phyloP scores from a whole-genome alignment of 805 yeast genomes.

The Saccharomycopsis malanga region DNA sequence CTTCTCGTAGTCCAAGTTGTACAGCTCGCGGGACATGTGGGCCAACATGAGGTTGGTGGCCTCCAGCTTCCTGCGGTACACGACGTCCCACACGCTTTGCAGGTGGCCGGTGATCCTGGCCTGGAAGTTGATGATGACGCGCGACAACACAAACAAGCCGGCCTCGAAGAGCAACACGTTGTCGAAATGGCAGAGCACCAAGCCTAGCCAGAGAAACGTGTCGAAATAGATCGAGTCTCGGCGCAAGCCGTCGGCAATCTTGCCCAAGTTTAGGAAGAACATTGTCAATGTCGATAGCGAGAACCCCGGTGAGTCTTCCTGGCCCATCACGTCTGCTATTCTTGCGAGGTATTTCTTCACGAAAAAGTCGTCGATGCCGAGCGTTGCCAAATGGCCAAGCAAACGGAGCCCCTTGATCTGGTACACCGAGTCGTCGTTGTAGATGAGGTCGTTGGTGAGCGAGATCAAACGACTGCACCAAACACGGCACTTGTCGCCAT shows the following conservation, averaged over 20 bases:
- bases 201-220: not conserved
- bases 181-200: slow-evolving; percentile 1
- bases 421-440: slow-evolving; percentile 9
- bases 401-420: slow-evolving; percentile 15
- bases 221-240: not conserved
- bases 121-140: not conserved
- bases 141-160: not conserved
- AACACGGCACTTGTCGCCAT: not conserved
- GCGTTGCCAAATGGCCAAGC: slow-evolving; percentile 7
- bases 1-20: not conserved
- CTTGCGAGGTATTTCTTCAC: slow-evolving; percentile 3
- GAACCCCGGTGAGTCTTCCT: not conserved
- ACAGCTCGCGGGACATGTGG: not conserved
- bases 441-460: slow-evolving; percentile 1
- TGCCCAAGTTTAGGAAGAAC: slow-evolving; percentile 9
- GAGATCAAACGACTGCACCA: slow-evolving; percentile 7
- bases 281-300: slow-evolving; percentile 1
- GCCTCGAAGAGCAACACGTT: not conserved
- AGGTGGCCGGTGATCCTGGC: not conserved
- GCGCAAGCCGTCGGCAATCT: slow-evolving; percentile 6
- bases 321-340: not conserved
- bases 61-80: not conserved
- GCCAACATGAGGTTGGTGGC: not conserved
- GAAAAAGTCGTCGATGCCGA: slow-evolving; percentile 13
- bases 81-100: not conserved